Evolutionary conservation across 2,329 filamentous ascomycete species (phyloP).

Genomic region (Alternaria gaisen): DNA sequence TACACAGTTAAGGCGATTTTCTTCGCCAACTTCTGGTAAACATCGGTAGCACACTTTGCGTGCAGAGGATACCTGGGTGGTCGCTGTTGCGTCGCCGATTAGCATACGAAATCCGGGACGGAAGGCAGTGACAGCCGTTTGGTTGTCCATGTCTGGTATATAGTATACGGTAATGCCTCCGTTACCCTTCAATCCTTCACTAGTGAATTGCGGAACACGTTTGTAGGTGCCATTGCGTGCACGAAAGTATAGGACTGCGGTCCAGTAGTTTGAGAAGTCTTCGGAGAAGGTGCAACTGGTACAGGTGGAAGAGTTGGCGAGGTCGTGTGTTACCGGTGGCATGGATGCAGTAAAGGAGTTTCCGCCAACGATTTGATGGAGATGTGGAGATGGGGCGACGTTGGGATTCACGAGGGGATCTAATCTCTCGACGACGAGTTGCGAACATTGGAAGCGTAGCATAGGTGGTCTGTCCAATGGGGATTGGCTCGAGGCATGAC

Average conservation of each 20-base stretch:
- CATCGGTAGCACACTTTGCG: slow-evolving; percentile 40
- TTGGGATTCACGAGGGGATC: slow-evolving; percentile 37
- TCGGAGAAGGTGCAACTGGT: slow-evolving; percentile 44
- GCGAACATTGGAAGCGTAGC: slow-evolving; percentile 38
- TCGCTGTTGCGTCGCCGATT: slow-evolving; percentile 49
- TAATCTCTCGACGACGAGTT: slow-evolving; percentile 37
- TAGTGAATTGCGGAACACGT: slow-evolving; percentile 34
- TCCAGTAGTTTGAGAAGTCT: slow-evolving; percentile 46
- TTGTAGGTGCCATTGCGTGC: slow-evolving; percentile 42
- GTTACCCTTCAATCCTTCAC: slow-evolving; percentile 26
- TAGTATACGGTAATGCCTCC: slow-evolving; percentile 44
- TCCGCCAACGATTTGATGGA: slow-evolving; percentile 35
- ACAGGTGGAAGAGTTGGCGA: slow-evolving; percentile 46
- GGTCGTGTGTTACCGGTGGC: slow-evolving; percentile 33
- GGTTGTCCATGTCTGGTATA: slow-evolving; percentile 27
- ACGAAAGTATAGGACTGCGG: slow-evolving; percentile 38
- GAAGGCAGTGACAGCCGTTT: slow-evolving; percentile 65
- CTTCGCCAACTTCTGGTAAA: slow-evolving; percentile 32
- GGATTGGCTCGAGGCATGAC: neutral
- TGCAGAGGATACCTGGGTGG: neutral
- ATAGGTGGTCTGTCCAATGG: slow-evolving; percentile 9
- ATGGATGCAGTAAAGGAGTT: slow-evolving; percentile 48
- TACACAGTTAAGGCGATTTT: slow-evolving; percentile 16
- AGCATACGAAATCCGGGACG: slow-evolving; percentile 63
- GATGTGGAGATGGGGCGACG: slow-evolving; percentile 32